A percentile compares a stretch with the other conserved stretches of the same genome.
phyloP scores from a whole-genome alignment of 2,329 filamentous ascomycete species.

The Aspergillus quadricinctus region DNA sequence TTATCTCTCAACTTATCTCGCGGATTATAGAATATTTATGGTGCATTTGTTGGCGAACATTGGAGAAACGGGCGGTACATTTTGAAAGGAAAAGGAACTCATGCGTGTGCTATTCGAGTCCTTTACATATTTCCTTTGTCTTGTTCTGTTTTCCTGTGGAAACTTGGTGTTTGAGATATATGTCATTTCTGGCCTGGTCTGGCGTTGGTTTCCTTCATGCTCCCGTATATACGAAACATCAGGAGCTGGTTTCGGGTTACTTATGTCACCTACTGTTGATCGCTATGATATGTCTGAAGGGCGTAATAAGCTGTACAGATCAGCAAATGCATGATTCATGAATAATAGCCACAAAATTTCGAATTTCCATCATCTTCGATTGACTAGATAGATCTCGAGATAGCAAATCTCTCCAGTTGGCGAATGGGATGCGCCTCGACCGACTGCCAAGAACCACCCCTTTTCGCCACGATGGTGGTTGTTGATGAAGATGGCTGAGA shows the following conservation, averaged over 20 bases:
- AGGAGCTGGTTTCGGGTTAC: background rate
- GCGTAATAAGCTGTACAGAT: background rate
- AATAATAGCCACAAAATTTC: background rate
- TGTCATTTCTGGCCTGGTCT: background rate
- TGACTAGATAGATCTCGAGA: background rate
- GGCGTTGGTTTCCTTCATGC: background rate
- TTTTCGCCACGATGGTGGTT: background rate
- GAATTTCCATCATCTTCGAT: background rate
- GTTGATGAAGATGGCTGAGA: background rate
- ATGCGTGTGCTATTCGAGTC: conserved; percentile 1
- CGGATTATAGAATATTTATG: background rate
- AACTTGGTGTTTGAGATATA: background rate
- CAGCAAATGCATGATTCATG: background rate
- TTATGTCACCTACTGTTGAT: background rate
- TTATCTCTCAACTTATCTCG: conserved; percentile 2
- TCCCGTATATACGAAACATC: background rate
- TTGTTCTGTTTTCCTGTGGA: background rate
- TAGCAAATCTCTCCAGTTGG: background rate
- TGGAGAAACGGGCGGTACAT: conserved; percentile 6
- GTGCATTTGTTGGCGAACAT: conserved; percentile 10
- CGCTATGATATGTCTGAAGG: background rate
- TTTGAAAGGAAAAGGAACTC: conserved; percentile 2
- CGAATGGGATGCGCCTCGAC: background rate
- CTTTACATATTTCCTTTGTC: conserved; percentile 6
- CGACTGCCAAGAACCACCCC: background rate